These are phyloP conservation scores for Mimosa pudica DNA, from an alignment of 306 rosid genomes.

Conservation along the genomic window DNA sequence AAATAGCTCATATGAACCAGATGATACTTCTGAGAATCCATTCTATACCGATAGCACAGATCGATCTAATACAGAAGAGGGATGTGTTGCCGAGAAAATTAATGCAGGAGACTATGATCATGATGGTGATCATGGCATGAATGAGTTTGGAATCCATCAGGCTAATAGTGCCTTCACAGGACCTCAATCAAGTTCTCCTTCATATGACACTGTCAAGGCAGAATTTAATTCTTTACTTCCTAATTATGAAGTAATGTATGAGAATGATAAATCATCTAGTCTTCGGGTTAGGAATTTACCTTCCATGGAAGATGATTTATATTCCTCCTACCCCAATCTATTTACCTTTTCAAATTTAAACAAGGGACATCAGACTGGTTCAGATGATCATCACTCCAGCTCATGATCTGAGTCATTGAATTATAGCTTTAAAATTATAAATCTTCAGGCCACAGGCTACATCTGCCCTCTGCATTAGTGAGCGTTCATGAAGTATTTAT, in stretches of 20 bases:
- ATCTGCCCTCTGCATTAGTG: slow-evolving; percentile 17
- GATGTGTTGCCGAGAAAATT: slow-evolving; percentile 34
- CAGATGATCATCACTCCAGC: slow-evolving; percentile 44
- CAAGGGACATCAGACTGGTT: slow-evolving; percentile 43
- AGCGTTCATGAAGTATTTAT: slow-evolving; percentile 8
- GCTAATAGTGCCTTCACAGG: slow-evolving; percentile 40
- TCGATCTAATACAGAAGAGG: slow-evolving; percentile 41
- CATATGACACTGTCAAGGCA: slow-evolving; percentile 46
- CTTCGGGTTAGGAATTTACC: slow-evolving; percentile 69
- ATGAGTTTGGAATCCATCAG: slow-evolving; percentile 39
- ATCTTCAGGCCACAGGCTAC: neutral
- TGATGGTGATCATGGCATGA: slow-evolving; percentile 17
- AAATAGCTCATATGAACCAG: slow-evolving; percentile 44
- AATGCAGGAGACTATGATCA: slow-evolving; percentile 37
- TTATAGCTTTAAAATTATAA: slow-evolving; percentile 7
- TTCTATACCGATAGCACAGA: slow-evolving; percentile 47
- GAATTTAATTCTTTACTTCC: slow-evolving; percentile 48
- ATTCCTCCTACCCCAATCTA: slow-evolving; percentile 80
- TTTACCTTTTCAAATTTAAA: slow-evolving; percentile 61
- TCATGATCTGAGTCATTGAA: slow-evolving; percentile 40
- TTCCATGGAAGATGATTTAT: slow-evolving; percentile 81
- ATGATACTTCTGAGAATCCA: slow-evolving; percentile 58
- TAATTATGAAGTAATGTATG: slow-evolving; percentile 36
- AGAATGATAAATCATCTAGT: slow-evolving; percentile 34
- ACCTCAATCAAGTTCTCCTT: slow-evolving; percentile 44